Percentiles rank a stretch among this genome's conserved stretches.
phyloP scores from a whole-genome alignment of 2,329 filamentous ascomycete species.

The Pezicula neosporulosa region DNA sequence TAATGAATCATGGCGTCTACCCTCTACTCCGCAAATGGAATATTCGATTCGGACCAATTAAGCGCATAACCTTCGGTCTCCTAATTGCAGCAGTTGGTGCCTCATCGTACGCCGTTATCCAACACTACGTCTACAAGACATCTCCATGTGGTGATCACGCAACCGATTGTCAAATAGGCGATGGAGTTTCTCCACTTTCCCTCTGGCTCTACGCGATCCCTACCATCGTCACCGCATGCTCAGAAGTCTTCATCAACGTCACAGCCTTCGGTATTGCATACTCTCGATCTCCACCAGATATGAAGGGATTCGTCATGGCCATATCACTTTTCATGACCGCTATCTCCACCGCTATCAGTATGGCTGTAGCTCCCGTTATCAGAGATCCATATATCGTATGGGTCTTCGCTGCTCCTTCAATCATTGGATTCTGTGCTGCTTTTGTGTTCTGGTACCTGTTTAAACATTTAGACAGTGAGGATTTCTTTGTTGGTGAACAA shows the following conservation, averaged over 20 bases:
- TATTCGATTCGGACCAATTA: slow-evolving; percentile 68
- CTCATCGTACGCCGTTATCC: slow-evolving; percentile 58
- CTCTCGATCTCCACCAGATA: slow-evolving; percentile 73
- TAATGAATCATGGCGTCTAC: slow-evolving; percentile 65
- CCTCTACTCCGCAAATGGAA: slow-evolving; percentile 58
- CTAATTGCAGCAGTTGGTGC: slow-evolving; percentile 53
- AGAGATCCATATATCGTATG: slow-evolving; percentile 63
- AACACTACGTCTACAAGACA: slow-evolving; percentile 58
- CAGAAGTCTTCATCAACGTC: slow-evolving; percentile 54
- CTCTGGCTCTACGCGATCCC: slow-evolving; percentile 52
- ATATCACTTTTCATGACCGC: slow-evolving; percentile 69
- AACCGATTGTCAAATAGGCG: slow-evolving; percentile 43
- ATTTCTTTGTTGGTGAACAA: not conserved
- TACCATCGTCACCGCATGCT: slow-evolving; percentile 47
- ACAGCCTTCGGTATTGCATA: slow-evolving; percentile 73
- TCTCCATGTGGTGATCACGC: slow-evolving; percentile 52
- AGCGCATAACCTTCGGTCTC: slow-evolving; percentile 69
- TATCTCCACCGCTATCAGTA: slow-evolving; percentile 63
- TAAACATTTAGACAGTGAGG: slow-evolving; percentile 1
- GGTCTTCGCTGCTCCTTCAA: slow-evolving; percentile 63
- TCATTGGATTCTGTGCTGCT: slow-evolving; percentile 41
- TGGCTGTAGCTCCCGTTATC: slow-evolving; percentile 59
- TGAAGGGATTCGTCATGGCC: slow-evolving; percentile 70
- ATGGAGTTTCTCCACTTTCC: slow-evolving; percentile 50
- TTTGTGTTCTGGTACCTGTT: slow-evolving; percentile 7